Evolutionary conservation across 2,329 filamentous ascomycete species (phyloP), one percentile per base, ranked within the genome.

Genomic region (Neonectria magnoliae): DNA sequence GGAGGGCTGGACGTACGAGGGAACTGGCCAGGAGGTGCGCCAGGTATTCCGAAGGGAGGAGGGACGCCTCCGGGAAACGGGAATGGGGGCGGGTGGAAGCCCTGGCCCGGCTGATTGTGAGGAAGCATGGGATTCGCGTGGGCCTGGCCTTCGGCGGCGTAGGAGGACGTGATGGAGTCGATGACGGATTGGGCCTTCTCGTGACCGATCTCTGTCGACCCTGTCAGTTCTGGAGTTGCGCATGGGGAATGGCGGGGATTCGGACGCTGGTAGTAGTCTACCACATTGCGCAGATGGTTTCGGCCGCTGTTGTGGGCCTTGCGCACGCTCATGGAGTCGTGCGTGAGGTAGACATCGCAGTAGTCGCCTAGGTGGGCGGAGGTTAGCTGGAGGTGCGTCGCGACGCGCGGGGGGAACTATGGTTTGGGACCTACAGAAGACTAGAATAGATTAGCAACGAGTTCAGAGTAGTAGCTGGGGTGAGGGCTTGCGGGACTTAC

Each of bases 321-420:
- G 75, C 96, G 94, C 82, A 99, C 96, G 82, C 94, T 97, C 95
- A 98, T 98, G 50, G 94, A 97, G 87, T 99, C 96, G 87, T 99
- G 96, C 72, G 96, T 99, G 75, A 99, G 92, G 87, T 99, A 99
- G 81, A 99, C 96, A 91, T 99, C 96, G 88, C 96, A 99, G 83
- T 99, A 99, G 81, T 99, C 96, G 87, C 94, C 81, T 82, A 44
- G 57, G 22, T 22, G 18, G 22, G 22, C 81, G 86, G 57, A 62
- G 67, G 66, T 75, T 57, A 76, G 71, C 65, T 29, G 33, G 68
- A 62, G 62, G 62, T 52, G 65, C 50, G 54, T 65, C 42, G 54
- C 61, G 38, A 42, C 38, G 41, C 42, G 61, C 42, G 60, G 60
- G 62, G 44, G 64, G n/a, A n/a, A 51, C 55, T 57, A 47, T 50